These are phyloP conservation scores for Pseudogymnoascus sp. DNA, from an alignment of 2,329 filamentous ascomycete species.

Conservation along the genomic window DNA sequence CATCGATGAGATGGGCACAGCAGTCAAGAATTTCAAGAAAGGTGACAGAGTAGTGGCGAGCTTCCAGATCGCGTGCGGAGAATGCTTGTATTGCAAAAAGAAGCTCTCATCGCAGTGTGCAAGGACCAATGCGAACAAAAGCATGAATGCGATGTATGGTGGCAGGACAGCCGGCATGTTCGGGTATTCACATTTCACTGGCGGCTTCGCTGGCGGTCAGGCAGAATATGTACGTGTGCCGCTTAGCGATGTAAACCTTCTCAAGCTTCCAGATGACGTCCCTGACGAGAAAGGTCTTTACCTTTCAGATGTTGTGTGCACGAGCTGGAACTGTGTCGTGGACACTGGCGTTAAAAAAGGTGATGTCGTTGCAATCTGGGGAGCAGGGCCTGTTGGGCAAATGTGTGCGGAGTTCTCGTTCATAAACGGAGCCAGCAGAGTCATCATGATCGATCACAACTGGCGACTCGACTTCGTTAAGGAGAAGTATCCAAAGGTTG, in stretches of 20 bases:
- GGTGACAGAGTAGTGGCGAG: conserved; percentile 71
- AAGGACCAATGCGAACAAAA: conserved; percentile 65
- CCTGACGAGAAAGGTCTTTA: conserved; percentile 76
- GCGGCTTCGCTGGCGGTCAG: conserved; percentile 80
- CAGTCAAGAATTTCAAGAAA: conserved; percentile 43
- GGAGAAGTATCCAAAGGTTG: conserved; percentile 54
- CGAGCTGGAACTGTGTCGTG: conserved; percentile 73
- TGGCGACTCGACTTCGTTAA: conserved; percentile 62
- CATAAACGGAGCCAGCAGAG: conserved; percentile 61
- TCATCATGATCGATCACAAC: conserved; percentile 73
- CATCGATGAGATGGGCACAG: conserved; percentile 41
- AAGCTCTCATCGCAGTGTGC: conserved; percentile 75
- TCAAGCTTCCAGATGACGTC: conserved; percentile 69
- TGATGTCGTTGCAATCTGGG: conserved; percentile 74
- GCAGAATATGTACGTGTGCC: conserved; percentile 82
- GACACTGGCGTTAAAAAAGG: conserved; percentile 73
- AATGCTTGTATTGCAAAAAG: conserved; percentile 70
- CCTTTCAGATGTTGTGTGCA: conserved; percentile 71
- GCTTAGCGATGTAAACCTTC: conserved; percentile 69
- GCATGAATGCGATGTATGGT: conserved; percentile 69
- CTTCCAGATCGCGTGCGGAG: conserved; percentile 72
- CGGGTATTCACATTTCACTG: conserved; percentile 70
- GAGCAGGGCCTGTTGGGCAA: conserved; percentile 75
- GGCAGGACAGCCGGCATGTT: conserved; percentile 66
- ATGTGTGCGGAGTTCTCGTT: conserved; percentile 72